phyloP scores from a whole-genome alignment of 2,329 filamentous ascomycete genomes.

The Aspergillus vadensis region DNA sequence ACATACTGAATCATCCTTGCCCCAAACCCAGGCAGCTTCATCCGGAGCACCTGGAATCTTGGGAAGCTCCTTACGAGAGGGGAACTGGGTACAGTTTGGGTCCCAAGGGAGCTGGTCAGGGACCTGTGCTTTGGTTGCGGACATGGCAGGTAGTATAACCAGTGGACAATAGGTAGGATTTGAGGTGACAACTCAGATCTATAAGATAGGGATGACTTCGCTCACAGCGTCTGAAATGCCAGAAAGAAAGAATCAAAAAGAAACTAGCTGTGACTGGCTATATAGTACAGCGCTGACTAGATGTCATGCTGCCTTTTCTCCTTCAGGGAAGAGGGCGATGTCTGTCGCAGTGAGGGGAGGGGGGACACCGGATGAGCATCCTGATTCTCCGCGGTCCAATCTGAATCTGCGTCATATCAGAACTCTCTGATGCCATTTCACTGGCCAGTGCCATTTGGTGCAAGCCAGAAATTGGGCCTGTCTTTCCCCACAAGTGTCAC shows the following conservation, averaged over 20 bases:
- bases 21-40: slow-evolving; percentile 64
- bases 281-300: background rate
- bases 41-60: slow-evolving; percentile 54
- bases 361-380: background rate
- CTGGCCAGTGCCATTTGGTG: background rate
- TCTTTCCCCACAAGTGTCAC: too few relatives aligned
- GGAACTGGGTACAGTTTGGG: slow-evolving; percentile 56
- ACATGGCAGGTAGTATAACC: background rate
- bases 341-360: background rate
- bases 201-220: too few relatives aligned
- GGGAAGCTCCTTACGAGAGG: slow-evolving; percentile 56
- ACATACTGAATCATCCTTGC: slow-evolving; percentile 55
- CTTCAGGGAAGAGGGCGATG: background rate
- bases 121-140: slow-evolving; percentile 25
- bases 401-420: background rate
- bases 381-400: background rate
- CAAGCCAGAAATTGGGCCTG: too few relatives aligned
- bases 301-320: too few relatives aligned
- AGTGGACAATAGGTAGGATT: background rate
- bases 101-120: slow-evolving; percentile 53
- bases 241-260: too few relatives aligned
- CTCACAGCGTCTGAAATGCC: too few relatives aligned
- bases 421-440: background rate
- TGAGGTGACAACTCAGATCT: background rate
- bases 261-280: background rate